Conservation (phyloP, 139 green algal genomes). For the Chlorokybus atmophyticus region DNA sequence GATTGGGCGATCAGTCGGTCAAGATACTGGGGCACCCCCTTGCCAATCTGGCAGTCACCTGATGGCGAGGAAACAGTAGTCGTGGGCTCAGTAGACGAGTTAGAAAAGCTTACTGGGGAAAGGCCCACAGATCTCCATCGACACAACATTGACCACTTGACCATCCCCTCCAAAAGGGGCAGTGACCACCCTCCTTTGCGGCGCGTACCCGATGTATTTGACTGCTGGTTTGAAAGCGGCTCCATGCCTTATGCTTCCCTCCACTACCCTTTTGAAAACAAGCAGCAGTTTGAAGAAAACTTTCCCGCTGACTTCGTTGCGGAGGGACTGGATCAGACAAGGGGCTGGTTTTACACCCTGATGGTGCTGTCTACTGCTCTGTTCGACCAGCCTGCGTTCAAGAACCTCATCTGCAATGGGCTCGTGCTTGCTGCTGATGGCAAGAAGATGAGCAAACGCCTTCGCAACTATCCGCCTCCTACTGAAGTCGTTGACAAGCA, state of each 20-base stretch:
- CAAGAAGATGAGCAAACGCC: constrained; percentile 99
- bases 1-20: constrained; percentile 76
- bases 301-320: constrained; percentile 93
- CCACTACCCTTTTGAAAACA: constrained; percentile 99
- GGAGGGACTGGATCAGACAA: constrained; percentile 85
- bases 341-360: constrained; percentile 97
- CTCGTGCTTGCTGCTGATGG: constrained; percentile 92
- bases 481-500: constrained; percentile 22
- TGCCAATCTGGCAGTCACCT: constrained; percentile 76
- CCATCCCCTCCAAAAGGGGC: constrained; percentile 64
- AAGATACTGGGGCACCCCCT: constrained; percentile 95
- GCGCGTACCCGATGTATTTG: no score
- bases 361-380: constrained; percentile 97
- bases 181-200: no score
- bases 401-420: constrained; percentile 98
- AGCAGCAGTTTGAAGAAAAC: constrained; percentile 69
- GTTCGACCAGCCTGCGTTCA: constrained; percentile 95
- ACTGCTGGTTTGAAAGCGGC: constrained; percentile 98
- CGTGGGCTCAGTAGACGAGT: constrained; percentile 70
- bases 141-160: constrained; percentile 95
- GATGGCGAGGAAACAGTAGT: constrained; percentile 72
- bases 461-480: constrained; percentile 94
- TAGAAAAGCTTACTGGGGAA: constrained; percentile 68
- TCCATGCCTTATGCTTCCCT: constrained; percentile 90
- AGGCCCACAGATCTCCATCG: constrained; percentile 81